Percentiles rank a stretch among this genome's conserved stretches.
phyloP scores from a whole-genome alignment of 345 rosid species.

The Murraya paniculata region DNA sequence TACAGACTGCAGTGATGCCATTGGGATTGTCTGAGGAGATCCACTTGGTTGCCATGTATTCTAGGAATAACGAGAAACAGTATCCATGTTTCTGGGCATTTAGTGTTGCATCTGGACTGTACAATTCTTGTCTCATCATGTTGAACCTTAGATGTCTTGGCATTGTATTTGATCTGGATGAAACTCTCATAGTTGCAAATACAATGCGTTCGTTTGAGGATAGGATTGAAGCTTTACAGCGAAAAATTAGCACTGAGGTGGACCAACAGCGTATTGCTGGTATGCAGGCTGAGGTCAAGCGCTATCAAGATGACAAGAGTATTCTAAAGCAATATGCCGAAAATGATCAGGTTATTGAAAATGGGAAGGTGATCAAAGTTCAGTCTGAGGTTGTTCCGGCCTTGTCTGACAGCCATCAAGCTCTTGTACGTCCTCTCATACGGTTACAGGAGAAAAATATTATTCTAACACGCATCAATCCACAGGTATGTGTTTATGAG shows the following conservation, averaged over 20 bases:
- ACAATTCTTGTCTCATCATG: slow-evolving; percentile 81
- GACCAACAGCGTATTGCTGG: slow-evolving; percentile 73
- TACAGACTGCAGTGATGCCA: slow-evolving; percentile 88
- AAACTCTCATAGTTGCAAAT: slow-evolving; percentile 94
- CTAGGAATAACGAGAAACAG: slow-evolving; percentile 45
- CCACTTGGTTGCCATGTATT: slow-evolving; percentile 91
- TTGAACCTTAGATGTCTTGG: slow-evolving; percentile 92
- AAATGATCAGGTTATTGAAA: slow-evolving; percentile 89
- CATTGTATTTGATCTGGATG: slow-evolving; percentile 98
- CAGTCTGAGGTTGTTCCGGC: slow-evolving; percentile 81
- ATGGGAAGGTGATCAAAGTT: slow-evolving; percentile 75
- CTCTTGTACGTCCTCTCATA: slow-evolving; percentile 81
- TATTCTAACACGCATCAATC: slow-evolving; percentile 95
- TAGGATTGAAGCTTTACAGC: slow-evolving; percentile 74
- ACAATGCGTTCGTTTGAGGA: slow-evolving; percentile 96
- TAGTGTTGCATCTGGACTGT: slow-evolving; percentile 64
- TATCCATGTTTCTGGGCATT: slow-evolving; percentile 94
- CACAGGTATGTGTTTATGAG: slow-evolving; percentile 54
- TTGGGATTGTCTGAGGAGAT: slow-evolving; percentile 70
- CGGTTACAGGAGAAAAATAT: slow-evolving; percentile 85
- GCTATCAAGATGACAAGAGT: slow-evolving; percentile 89
- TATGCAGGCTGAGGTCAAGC: slow-evolving; percentile 80
- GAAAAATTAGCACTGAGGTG: slow-evolving; percentile 66
- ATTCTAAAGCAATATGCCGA: slow-evolving; percentile 92
- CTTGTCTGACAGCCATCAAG: slow-evolving; percentile 69